Conservation (phyloP, 495 filamentous ascomycete genomes). For the Daldinia bambusicola region DNA sequence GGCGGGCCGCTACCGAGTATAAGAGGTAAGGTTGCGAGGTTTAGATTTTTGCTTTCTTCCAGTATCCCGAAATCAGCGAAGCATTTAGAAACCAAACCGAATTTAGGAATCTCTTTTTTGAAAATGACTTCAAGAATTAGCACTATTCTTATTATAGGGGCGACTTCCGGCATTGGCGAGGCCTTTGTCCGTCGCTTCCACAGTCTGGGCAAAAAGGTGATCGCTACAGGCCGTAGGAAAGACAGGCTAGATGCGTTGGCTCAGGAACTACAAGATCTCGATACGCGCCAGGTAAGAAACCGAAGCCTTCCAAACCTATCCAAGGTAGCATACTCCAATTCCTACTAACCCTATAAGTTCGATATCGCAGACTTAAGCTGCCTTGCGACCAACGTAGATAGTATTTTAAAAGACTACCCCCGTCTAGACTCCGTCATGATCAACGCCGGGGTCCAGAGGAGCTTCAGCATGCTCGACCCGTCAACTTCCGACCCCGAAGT, state of each 20-base stretch:
- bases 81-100: neutral
- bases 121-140: slow-evolving; percentile 37
- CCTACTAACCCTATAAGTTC: slow-evolving; percentile 7
- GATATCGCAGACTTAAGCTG: slow-evolving; percentile 46
- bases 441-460: slow-evolving; percentile 48
- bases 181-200: slow-evolving; percentile 56
- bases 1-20: no score
- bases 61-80: neutral
- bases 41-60: neutral
- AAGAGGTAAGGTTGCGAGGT: neutral
- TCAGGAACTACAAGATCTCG: slow-evolving; percentile 48
- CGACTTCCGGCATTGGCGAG: slow-evolving; percentile 59
- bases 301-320: no score
- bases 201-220: slow-evolving; percentile 55
- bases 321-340: neutral
- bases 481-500: slow-evolving; percentile 34
- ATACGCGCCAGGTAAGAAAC: slow-evolving; percentile 38
- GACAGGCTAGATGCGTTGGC: slow-evolving; percentile 45
- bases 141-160: slow-evolving; percentile 56
- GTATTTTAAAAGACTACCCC: slow-evolving; percentile 46
- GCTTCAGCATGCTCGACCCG: slow-evolving; percentile 41
- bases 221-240: slow-evolving; percentile 55
- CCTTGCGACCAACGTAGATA: slow-evolving; percentile 38
- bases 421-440: slow-evolving; percentile 52
- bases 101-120: neutral